Evolutionary conservation across 345 rosid genomes (phyloP).

Genomic region (Chamaenerion angustifolium): DNA sequence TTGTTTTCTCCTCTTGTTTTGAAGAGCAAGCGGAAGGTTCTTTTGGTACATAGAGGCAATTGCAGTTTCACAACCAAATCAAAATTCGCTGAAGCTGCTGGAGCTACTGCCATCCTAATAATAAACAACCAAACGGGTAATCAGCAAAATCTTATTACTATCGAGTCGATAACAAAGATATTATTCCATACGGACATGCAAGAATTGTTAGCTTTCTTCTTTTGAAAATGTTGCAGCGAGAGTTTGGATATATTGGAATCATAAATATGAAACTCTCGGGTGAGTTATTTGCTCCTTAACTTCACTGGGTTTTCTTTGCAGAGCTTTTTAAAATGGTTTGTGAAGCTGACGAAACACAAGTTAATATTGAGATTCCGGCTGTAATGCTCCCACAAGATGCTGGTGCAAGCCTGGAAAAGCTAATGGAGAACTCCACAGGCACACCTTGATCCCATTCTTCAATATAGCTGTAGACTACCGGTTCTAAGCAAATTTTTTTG

Average conservation of each 20-base stretch:
- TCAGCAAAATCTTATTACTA: not conserved
- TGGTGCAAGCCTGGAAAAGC: conserved; percentile 39
- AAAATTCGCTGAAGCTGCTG: conserved; percentile 50
- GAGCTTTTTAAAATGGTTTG: conserved; percentile 98
- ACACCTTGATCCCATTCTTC: conserved; percentile 8
- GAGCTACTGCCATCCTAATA: conserved; percentile 73
- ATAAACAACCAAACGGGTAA: conserved; percentile 60
- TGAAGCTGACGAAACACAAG: conserved; percentile 51
- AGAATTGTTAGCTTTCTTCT: no score
- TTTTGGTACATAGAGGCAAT: conserved; percentile 67
- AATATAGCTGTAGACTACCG: not conserved
- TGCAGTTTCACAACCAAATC: conserved; percentile 81
- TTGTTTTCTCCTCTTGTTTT: conserved; percentile 4
- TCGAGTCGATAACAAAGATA: not conserved
- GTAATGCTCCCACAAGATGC: conserved; percentile 97
- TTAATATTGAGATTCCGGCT: conserved; percentile 56
- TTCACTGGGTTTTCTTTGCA: conserved; percentile 16
- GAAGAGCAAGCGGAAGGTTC: conserved; percentile 53
- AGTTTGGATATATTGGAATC: no score
- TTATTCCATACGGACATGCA: no score
- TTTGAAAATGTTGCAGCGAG: no score
- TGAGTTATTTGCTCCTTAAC: no score
- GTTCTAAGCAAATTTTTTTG: no score
- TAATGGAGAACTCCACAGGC: conserved; percentile 33
- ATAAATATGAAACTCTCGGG: no score